Percentiles rank a stretch among this genome's conserved stretches.
Conservation (phyloP, 2,329 filamentous ascomycete species). For the Monosporascus sp. region DNA sequence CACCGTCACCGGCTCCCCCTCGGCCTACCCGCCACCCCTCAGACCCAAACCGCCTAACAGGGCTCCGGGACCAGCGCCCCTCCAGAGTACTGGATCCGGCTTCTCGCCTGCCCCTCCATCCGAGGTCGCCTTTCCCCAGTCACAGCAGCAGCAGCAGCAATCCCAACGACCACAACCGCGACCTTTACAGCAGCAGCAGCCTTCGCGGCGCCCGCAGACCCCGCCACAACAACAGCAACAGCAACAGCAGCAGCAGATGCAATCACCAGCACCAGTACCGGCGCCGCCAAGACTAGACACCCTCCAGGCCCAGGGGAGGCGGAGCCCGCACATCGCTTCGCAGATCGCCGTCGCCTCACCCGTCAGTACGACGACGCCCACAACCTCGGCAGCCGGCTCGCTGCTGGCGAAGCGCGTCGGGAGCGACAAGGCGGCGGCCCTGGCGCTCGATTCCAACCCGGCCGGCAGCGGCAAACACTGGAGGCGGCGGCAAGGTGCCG, state of each 20-base stretch:
- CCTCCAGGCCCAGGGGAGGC: not conserved
- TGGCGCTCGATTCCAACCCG: slow-evolving; percentile 30
- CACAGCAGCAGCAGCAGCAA: slow-evolving; percentile 14
- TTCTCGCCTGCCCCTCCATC: slow-evolving; percentile 16
- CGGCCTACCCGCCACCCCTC: slow-evolving; percentile 21
- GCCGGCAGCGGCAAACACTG: slow-evolving; percentile 20
- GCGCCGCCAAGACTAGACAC: slow-evolving; percentile 6
- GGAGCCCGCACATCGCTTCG: slow-evolving; percentile 13
- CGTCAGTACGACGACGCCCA: slow-evolving; percentile 20
- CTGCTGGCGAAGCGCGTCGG: slow-evolving; percentile 50
- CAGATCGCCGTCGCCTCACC: slow-evolving; percentile 17
- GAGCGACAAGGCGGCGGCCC: slow-evolving; percentile 40
- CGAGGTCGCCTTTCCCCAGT: slow-evolving; percentile 3
- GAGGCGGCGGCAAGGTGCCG: slow-evolving; percentile 14
- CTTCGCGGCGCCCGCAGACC: slow-evolving; percentile 12
- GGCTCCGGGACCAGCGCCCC: slow-evolving; percentile 4
- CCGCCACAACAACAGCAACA: slow-evolving; percentile 12
- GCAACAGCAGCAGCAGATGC: slow-evolving; percentile 9
- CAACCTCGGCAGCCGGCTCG: slow-evolving; percentile 31
- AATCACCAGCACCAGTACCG: slow-evolving; percentile 7
- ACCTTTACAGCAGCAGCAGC: slow-evolving; percentile 17
- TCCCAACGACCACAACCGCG: slow-evolving; percentile 2
- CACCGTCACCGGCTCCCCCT: slow-evolving; percentile 10
- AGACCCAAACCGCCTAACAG: slow-evolving; percentile 13
- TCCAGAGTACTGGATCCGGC: slow-evolving; percentile 19